These are phyloP conservation scores for Aspergillus wentii DNA, from an alignment of 495 filamentous ascomycete species.

Conservation along the genomic window DNA sequence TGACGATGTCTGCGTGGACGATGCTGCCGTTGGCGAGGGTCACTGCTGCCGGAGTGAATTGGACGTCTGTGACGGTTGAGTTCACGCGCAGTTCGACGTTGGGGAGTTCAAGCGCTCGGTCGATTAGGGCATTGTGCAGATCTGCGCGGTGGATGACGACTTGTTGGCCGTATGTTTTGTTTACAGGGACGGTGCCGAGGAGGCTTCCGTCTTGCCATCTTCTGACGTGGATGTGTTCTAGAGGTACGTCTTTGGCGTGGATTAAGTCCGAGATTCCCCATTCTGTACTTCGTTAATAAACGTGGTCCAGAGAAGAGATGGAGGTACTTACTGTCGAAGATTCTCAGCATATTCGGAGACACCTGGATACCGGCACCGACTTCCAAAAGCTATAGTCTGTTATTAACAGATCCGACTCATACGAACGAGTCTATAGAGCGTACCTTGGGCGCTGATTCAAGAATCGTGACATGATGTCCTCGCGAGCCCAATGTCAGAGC, in stretches of 20 bases:
- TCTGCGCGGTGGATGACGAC: constrained; percentile 41
- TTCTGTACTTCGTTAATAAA: constrained; percentile 19
- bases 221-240: constrained; percentile 39
- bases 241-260: constrained; percentile 30
- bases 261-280: constrained; percentile 40
- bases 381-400: constrained; percentile 37
- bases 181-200: constrained; percentile 33
- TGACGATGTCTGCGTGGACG: constrained; percentile 34
- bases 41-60: constrained; percentile 26
- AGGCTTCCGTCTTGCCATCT: constrained; percentile 38
- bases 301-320: not conserved
- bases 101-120: constrained; percentile 25
- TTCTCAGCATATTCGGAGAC: constrained; percentile 68
- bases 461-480: constrained; percentile 33
- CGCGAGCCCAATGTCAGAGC: constrained; percentile 58
- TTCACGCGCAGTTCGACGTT: constrained; percentile 34
- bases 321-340: constrained; percentile 51
- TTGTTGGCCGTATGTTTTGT: constrained; percentile 39
- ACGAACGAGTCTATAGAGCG: not conserved
- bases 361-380: constrained; percentile 79
- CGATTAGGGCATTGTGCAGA: constrained; percentile 37
- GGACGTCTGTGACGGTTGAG: constrained; percentile 26
- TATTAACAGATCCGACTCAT: not conserved
- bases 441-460: constrained; percentile 37
- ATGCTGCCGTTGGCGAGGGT: constrained; percentile 28